A percentile compares a stretch with the other conserved stretches of the same genome.
phyloP scores from a whole-genome alignment of 2,329 filamentous ascomycete species.

The Corynespora cassiicola region DNA sequence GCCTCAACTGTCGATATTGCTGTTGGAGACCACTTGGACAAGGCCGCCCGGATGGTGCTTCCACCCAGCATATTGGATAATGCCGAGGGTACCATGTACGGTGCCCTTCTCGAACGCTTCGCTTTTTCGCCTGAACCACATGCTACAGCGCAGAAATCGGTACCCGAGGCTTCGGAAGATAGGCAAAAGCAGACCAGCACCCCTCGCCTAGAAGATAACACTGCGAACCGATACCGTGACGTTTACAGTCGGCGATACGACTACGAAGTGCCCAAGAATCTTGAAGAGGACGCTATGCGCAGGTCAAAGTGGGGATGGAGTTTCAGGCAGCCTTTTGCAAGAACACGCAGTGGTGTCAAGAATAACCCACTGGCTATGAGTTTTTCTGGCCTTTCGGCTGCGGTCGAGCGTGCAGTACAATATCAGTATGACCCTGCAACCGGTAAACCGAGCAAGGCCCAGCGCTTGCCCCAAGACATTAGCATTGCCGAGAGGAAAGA shows the following conservation, averaged over 20 bases:
- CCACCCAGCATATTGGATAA: conserved; percentile 64
- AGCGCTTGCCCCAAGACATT: conserved; percentile 50
- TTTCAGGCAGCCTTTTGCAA: conserved; percentile 71
- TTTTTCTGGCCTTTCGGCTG: conserved; percentile 75
- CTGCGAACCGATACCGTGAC: conserved; percentile 28
- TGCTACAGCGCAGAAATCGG: conserved; percentile 10
- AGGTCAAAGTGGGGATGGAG: conserved; percentile 68
- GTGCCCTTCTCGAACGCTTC: conserved; percentile 77
- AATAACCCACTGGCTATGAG: conserved; percentile 41
- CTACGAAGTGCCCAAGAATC: conserved; percentile 66
- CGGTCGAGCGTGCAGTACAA: conserved; percentile 65
- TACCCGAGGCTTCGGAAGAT: conserved; percentile 29
- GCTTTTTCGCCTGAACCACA: too few relatives aligned
- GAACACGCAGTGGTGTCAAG: conserved; percentile 46
- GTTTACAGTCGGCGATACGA: conserved; percentile 38
- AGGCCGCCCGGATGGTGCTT: conserved; percentile 78
- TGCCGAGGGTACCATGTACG: conserved; percentile 76
- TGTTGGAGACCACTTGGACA: conserved; percentile 90
- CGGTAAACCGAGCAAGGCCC: conserved; percentile 32
- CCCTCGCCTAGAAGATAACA: conserved; percentile 11
- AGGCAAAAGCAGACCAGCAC: conserved; percentile 41
- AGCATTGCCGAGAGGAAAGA: conserved; percentile 66
- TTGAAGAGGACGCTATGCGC: conserved; percentile 65
- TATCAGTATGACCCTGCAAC: conserved; percentile 39
- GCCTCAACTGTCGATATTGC: conserved; percentile 80